phyloP scores from a whole-genome alignment of 2,329 filamentous ascomycete genomes.

The Nigrospora oryzae region DNA sequence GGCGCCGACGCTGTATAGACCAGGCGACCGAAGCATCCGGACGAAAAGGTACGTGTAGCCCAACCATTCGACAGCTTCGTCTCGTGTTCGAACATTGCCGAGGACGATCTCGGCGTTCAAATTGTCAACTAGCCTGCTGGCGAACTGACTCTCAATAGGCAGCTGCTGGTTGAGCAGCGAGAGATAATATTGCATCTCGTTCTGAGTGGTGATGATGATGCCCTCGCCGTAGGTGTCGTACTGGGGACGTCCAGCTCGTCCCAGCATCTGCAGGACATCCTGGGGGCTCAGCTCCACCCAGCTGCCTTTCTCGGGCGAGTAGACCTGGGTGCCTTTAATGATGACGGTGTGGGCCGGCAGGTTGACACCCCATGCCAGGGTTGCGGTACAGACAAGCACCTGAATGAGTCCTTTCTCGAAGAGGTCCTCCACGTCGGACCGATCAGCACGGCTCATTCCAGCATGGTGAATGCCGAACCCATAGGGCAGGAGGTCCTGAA shows the following conservation, averaged over 20 bases:
- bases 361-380: slow-evolving; percentile 98
- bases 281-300: slow-evolving; percentile 98
- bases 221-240: slow-evolving; percentile 97
- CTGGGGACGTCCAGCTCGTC: slow-evolving; percentile 90
- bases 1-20: slow-evolving; percentile 87
- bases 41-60: slow-evolving; percentile 98
- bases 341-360: slow-evolving; percentile 95
- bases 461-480: slow-evolving; percentile 98
- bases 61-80: slow-evolving; percentile 98
- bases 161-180: slow-evolving; percentile 95
- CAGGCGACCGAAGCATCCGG: slow-evolving; percentile 91
- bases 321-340: slow-evolving; percentile 97
- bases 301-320: slow-evolving; percentile 95
- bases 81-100: slow-evolving; percentile 81
- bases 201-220: slow-evolving; percentile 95
- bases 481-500: slow-evolving; percentile 92
- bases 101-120: slow-evolving; percentile 94
- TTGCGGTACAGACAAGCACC: slow-evolving; percentile 93
- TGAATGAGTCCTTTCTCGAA: slow-evolving; percentile 88
- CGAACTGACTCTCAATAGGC: slow-evolving; percentile 93
- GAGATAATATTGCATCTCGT: slow-evolving; percentile 93
- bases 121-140: slow-evolving; percentile 89
- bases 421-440: slow-evolving; percentile 88
- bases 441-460: slow-evolving; percentile 91
- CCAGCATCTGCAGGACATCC: slow-evolving; percentile 97